phyloP scores from a whole-genome alignment of 495 filamentous ascomycete species.

The Chaetomium tenue region DNA sequence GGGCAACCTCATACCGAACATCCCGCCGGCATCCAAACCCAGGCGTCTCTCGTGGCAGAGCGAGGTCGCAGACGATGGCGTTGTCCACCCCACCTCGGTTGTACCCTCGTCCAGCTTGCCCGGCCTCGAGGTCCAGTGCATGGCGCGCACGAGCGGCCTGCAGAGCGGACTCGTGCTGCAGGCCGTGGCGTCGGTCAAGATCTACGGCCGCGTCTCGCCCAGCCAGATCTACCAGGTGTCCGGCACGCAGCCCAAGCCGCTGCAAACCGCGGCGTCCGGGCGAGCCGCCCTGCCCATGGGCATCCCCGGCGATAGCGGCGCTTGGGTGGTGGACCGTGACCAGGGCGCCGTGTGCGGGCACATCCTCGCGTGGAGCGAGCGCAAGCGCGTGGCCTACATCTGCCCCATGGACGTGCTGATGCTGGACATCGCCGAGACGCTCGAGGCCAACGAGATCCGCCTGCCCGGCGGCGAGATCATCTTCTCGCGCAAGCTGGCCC shows the following conservation, averaged over 20 bases:
- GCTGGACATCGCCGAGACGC: constrained; percentile 74
- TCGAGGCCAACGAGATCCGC: constrained; percentile 56
- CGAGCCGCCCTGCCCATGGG: constrained; percentile 40
- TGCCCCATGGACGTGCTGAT: constrained; percentile 91
- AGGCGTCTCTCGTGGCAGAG: constrained; percentile 1
- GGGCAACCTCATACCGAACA: constrained; percentile 57
- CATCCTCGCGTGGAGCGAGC: constrained; percentile 79
- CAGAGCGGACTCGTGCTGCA: constrained; percentile 72
- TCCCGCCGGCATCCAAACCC: neutral
- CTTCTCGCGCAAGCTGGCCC: constrained; percentile 3
- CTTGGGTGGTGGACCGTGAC: constrained; percentile 85
- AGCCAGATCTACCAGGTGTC: constrained; percentile 77
- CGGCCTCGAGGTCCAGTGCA: constrained; percentile 77
- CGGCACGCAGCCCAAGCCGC: constrained; percentile 19
- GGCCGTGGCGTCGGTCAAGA: constrained; percentile 74
- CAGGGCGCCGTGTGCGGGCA: constrained; percentile 83
- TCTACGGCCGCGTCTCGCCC: constrained; percentile 76
- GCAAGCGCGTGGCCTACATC: constrained; percentile 77
- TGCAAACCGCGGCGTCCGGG: neutral
- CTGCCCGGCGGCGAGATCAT: constrained; percentile 48
- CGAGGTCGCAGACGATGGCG: neutral
- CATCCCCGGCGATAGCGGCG: constrained; percentile 88
- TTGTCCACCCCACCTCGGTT: constrained; percentile 44
- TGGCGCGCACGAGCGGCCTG: constrained; percentile 85
- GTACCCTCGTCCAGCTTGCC: constrained; percentile 54